phyloP scores from a whole-genome alignment of 2,329 filamentous ascomycete species.

The Microsporum ferrugineum region DNA sequence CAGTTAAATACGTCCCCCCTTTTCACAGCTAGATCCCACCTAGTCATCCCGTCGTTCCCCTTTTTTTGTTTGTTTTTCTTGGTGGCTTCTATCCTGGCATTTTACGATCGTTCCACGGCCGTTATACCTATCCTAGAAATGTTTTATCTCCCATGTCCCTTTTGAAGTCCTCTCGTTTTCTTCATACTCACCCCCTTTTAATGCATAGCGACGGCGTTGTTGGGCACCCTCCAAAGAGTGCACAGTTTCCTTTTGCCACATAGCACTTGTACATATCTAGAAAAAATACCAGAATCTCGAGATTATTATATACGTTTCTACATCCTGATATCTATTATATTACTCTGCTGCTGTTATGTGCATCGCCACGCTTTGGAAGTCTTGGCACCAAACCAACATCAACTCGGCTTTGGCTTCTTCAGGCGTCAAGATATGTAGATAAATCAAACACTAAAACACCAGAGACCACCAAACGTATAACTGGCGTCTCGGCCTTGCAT shows the following conservation, averaged over 20 bases:
- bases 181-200: neutral
- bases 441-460: neutral
- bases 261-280: neutral
- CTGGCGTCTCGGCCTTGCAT: no score
- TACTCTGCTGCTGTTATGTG: neutral
- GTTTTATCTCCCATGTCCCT: neutral
- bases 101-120: neutral
- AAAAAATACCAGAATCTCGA: neutral
- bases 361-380: neutral
- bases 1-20: constrained; percentile 10
- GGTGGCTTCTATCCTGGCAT: neutral
- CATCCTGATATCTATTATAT: neutral
- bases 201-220: constrained; percentile 7
- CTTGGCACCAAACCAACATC: neutral
- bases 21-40: neutral
- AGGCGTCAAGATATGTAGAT: neutral
- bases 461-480: neutral
- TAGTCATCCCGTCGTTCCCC: neutral
- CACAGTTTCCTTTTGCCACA: neutral
- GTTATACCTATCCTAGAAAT: neutral
- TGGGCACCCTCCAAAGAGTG: neutral
- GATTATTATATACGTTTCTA: neutral
- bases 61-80: neutral
- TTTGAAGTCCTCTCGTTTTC: neutral
- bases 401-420: neutral